Conservation (phyloP, 2,329 filamentous ascomycete species). For the Diaporthe australafricana region DNA sequence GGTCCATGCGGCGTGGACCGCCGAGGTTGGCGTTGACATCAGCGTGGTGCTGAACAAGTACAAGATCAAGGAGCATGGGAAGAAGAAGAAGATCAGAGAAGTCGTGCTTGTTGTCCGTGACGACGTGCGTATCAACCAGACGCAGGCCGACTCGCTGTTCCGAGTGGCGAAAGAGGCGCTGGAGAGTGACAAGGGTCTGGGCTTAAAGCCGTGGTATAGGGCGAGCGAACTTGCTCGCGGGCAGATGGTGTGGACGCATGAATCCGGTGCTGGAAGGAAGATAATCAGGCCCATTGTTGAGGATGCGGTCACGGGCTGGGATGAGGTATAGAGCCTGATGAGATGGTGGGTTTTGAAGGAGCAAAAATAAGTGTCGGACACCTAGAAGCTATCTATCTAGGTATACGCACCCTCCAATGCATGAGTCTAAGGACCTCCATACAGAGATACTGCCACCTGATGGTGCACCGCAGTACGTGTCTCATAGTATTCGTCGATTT, state of each 20-base stretch:
- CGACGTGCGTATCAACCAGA: constrained; percentile 56
- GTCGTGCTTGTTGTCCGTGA: constrained; percentile 57
- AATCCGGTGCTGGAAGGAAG: constrained; percentile 52
- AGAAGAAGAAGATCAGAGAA: constrained; percentile 59
- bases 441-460: neutral
- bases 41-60: constrained; percentile 58
- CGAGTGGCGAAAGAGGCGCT: constrained; percentile 52
- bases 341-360: neutral
- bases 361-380: neutral
- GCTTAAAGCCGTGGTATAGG: constrained; percentile 56
- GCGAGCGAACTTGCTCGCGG: constrained; percentile 52
- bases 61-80: constrained; percentile 51
- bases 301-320: constrained; percentile 49
- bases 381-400: neutral
- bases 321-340: constrained; percentile 26
- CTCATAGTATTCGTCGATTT: too few species aligned
- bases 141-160: constrained; percentile 56
- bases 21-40: constrained; percentile 56
- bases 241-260: constrained; percentile 60
- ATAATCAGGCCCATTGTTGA: constrained; percentile 58
- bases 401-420: neutral
- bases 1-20: constrained; percentile 60
- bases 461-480: too few species aligned
- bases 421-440: neutral
- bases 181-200: constrained; percentile 51